These are phyloP conservation scores for Colletotrichum siamense DNA, from an alignment of 2,329 filamentous ascomycete species.

Conservation along the genomic window DNA sequence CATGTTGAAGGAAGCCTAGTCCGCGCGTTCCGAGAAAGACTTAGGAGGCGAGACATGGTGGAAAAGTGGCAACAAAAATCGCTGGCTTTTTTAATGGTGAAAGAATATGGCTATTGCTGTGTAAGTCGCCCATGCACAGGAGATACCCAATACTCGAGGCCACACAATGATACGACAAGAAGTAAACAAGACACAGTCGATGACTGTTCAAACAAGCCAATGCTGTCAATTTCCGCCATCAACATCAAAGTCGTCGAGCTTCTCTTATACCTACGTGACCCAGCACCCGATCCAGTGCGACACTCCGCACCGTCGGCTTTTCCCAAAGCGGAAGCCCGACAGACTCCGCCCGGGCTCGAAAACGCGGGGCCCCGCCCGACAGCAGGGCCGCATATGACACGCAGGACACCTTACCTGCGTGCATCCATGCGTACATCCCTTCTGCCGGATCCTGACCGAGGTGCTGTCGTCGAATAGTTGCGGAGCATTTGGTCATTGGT, in stretches of 20 bases:
- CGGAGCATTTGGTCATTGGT: neutral
- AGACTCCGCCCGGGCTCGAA: neutral
- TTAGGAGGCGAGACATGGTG: neutral
- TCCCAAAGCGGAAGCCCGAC: neutral
- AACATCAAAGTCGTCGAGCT: neutral
- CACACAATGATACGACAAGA: neutral
- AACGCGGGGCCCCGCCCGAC: neutral
- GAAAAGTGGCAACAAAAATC: neutral
- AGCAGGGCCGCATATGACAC: neutral
- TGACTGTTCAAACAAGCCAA: rapidly evolving
- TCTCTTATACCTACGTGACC: neutral
- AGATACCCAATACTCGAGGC: neutral
- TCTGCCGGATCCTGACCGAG: neutral
- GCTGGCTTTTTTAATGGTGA: neutral
- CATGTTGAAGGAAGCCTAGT: neutral
- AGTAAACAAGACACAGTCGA: neutral
- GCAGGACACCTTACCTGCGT: neutral
- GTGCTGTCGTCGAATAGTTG: neutral
- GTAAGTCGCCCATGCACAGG: neutral
- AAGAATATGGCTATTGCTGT: neutral
- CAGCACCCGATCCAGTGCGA: neutral
- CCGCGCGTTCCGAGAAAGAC: neutral
- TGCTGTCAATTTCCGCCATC: neutral
- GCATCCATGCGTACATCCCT: neutral
- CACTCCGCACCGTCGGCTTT: neutral